A percentile compares a stretch with the other conserved stretches of the same genome.
These are phyloP conservation scores for Colletotrichum australisinense DNA, from an alignment of 2,329 filamentous ascomycete species.

Conservation along the genomic window DNA sequence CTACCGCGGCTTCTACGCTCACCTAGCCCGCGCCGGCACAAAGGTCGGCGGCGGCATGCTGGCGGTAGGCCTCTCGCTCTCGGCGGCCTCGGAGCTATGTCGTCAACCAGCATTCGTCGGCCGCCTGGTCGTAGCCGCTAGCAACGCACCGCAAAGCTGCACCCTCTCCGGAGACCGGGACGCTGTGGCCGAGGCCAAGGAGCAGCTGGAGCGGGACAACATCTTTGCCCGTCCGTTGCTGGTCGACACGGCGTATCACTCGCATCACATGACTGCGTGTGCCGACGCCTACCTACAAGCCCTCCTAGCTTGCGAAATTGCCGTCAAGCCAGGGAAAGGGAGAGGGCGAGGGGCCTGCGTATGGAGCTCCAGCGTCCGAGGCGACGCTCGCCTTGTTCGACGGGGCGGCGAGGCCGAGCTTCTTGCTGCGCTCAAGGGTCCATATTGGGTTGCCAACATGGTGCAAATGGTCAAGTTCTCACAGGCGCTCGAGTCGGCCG, in stretches of 20 bases:
- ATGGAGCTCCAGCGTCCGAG: neutral
- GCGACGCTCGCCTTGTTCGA: neutral
- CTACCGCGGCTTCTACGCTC: slow-evolving; percentile 35
- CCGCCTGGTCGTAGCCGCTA: slow-evolving; percentile 31
- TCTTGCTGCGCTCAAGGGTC: neutral
- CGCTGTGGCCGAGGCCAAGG: slow-evolving; percentile 39
- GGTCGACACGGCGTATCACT: slow-evolving; percentile 45
- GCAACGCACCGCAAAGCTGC: slow-evolving; percentile 40
- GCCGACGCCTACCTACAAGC: neutral
- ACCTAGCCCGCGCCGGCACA: slow-evolving; percentile 36
- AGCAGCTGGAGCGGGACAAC: slow-evolving; percentile 30
- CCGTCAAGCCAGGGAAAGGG: neutral
- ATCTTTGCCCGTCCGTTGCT: slow-evolving; percentile 37
- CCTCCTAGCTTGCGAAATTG: too few species aligned
- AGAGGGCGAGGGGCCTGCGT: neutral
- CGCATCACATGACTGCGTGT: slow-evolving; percentile 40
- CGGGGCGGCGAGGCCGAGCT: too few species aligned
- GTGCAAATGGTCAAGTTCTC: slow-evolving; percentile 39
- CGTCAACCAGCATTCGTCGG: neutral
- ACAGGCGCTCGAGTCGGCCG: slow-evolving; percentile 33
- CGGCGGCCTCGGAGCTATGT: slow-evolving; percentile 24
- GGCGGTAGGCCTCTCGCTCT: slow-evolving; percentile 36
- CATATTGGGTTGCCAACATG: slow-evolving; percentile 44
- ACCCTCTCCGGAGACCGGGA: slow-evolving; percentile 43
- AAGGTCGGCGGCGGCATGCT: slow-evolving; percentile 40